Conservation (phyloP, 2,329 filamentous ascomycete genomes). For the Fusarium lateritium region DNA sequence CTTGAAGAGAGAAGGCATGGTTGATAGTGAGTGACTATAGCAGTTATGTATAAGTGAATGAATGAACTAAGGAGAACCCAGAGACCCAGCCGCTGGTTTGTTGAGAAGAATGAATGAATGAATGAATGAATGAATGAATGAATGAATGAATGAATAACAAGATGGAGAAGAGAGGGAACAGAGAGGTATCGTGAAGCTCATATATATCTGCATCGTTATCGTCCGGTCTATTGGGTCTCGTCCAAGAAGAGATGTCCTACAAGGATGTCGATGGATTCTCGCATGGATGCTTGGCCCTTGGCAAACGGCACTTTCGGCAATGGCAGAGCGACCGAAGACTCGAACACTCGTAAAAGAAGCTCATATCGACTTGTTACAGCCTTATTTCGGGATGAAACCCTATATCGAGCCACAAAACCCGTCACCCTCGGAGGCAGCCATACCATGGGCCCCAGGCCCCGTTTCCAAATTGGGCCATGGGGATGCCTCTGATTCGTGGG, state of each 20-base stretch:
- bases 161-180: background rate
- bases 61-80: conserved; percentile 16
- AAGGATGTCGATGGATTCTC: background rate
- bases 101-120: conserved; percentile 11
- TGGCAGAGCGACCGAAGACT: too few species aligned
- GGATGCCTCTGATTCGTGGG: conserved; percentile 39
- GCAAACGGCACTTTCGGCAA: conserved; percentile 42
- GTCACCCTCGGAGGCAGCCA: background rate
- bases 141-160: conserved; percentile 3
- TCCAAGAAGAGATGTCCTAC: conserved; percentile 6
- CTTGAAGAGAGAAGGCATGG: conserved; percentile 43
- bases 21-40: conserved; percentile 20
- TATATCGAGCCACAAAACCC: conserved; percentile 10
- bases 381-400: conserved; percentile 15
- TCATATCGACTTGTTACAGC: conserved; percentile 15
- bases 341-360: too few species aligned
- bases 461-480: conserved; percentile 38
- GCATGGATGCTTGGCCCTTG: conserved; percentile 22
- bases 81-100: conserved; percentile 35
- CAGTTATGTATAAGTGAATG: conserved; percentile 7
- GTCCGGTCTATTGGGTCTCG: conserved; percentile 1
- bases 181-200: conserved; percentile 24
- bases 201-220: conserved; percentile 4
- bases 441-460: conserved; percentile 24
- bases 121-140: conserved; percentile 8